Evolutionary conservation across 1,139 yeast species (phyloP).

Genomic region (Candida dubliniensis): DNA sequence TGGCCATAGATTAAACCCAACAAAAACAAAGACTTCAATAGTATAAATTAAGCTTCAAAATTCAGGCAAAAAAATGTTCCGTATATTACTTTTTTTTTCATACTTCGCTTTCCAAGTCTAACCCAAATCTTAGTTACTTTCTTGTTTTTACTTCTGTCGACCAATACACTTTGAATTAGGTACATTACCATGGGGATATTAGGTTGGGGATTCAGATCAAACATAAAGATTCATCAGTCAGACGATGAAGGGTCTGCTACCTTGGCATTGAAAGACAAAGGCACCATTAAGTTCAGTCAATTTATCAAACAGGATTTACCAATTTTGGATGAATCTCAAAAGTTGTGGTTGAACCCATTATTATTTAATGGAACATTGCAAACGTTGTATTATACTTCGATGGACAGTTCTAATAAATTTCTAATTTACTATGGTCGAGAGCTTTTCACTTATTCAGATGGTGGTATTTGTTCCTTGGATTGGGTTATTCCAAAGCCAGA

Average conservation of each 20-base stretch:
- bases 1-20: too few relatives aligned
- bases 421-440: slow-evolving; percentile 78
- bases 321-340: slow-evolving; percentile 28
- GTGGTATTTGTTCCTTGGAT: slow-evolving; percentile 75
- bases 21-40: too few relatives aligned
- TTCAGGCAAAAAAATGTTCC: background rate
- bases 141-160: background rate
- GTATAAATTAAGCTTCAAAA: too few relatives aligned
- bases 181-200: slow-evolving; percentile 16
- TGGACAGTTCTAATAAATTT: slow-evolving; percentile 52
- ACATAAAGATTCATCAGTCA: slow-evolving; percentile 28
- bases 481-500: slow-evolving; percentile 61
- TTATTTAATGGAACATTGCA: slow-evolving; percentile 76
- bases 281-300: slow-evolving; percentile 20
- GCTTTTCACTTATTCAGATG: slow-evolving; percentile 56
- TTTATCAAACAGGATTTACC: slow-evolving; percentile 26
- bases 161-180: background rate
- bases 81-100: background rate
- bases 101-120: background rate
- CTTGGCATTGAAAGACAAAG: slow-evolving; percentile 18
- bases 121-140: background rate
- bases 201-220: slow-evolving; percentile 44
- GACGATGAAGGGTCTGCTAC: slow-evolving; percentile 19
- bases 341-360: slow-evolving; percentile 60
- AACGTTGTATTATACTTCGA: slow-evolving; percentile 63